These are phyloP conservation scores for Aspergillus transmontanensis DNA, from an alignment of 2,329 filamentous ascomycete genomes.

Conservation along the genomic window DNA sequence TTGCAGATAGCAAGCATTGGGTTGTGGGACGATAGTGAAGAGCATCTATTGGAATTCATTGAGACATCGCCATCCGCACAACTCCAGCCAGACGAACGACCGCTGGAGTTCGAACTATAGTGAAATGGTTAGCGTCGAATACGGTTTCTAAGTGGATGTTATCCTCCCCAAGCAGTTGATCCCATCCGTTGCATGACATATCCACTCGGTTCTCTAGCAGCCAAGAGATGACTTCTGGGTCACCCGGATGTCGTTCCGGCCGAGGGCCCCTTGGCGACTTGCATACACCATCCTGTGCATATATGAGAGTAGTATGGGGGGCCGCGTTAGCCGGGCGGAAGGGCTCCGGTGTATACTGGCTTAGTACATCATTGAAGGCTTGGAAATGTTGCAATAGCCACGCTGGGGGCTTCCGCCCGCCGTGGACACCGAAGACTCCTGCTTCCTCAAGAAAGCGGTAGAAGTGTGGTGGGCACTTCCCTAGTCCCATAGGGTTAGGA, in stretches of 20 bases:
- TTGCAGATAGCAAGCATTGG: too few relatives aligned
- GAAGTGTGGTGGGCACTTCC: conserved; percentile 61
- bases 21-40: too few relatives aligned
- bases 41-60: neutral
- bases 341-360: neutral
- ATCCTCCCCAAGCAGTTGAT: conserved; percentile 42
- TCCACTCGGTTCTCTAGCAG: conserved; percentile 50
- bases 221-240: conserved; percentile 52
- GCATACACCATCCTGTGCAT: conserved; percentile 1
- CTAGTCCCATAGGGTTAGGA: conserved; percentile 66
- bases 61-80: neutral
- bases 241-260: conserved; percentile 42
- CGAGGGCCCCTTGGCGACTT: conserved; percentile 28
- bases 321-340: neutral
- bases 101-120: conserved; percentile 17
- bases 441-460: conserved; percentile 52
- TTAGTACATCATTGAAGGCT: neutral
- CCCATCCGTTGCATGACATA: conserved; percentile 51
- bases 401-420: conserved; percentile 44
- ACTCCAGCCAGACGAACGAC: neutral
- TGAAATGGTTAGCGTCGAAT: conserved; percentile 36
- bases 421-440: conserved; percentile 47
- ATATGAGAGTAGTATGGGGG: neutral
- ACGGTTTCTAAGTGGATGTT: conserved; percentile 32
- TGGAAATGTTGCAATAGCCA: conserved; percentile 55